Base-by-base conservation (phyloP, 805 yeast species). In the Lachancea lanzarotensis region DNA sequence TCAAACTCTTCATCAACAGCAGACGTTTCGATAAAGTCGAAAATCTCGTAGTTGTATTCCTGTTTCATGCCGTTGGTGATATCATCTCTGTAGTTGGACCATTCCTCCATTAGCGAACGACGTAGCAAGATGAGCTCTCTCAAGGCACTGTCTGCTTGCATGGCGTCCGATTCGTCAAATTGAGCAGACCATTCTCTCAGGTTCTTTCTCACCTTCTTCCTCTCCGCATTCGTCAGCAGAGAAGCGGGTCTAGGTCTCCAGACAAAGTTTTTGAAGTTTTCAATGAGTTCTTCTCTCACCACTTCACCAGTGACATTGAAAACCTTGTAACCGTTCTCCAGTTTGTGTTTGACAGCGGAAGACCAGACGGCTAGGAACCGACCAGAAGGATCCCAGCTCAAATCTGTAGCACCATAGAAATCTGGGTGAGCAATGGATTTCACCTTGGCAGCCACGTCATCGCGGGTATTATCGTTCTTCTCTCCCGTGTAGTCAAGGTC, bases 171-270 rank as follows among this genome's bases (percentile, higher is more conserved):
- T 70, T 89, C 96, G 55, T 91, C 98, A 71, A 90, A 93, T 69
- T 87, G 89, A 35, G 93, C 93, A 56, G 89, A 75, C 76, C 84
- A 87, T 68, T 86, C 91, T 64, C 82, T 79, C 72, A 91, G 71
- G 71, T 84, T 84, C 84, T 86, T 85, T 73, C 87, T 79, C 51
- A 93, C 88, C 75, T 82, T 84, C 83, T 88, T 87, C 73, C 79
- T 79, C 66, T 87, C 95, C 53, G 79, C 83, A 57, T 82, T 79
- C 49, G 81, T 72, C 62, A 93, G 78, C 52, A 82, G 67, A 2
- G 89, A 75, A 16, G 77, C 78, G 42, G 98, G 98, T 71, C 98
- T 82, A 59, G 98, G 98, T 74, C 99, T 85, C 99, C 99, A 93
- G 50, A 79, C 73, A 59, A 91, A 86, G 50, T 85, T 90, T 69